Conservation (phyloP, 805 yeast genomes). For the Maudiozyma pseudohumilis region DNA sequence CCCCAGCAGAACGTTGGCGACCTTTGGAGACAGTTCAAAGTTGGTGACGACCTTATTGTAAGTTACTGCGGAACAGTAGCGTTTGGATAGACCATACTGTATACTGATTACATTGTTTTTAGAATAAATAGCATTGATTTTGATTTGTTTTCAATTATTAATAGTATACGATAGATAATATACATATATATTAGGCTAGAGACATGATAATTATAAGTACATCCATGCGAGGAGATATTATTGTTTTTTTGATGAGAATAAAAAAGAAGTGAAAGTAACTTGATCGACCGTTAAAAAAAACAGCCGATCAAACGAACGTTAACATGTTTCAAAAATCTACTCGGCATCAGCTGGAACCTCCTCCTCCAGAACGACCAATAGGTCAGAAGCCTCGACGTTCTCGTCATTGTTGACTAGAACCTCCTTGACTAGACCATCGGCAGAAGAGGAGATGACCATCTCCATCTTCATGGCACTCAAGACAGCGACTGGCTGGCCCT, state of each 20-base stretch:
- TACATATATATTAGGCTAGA: no score
- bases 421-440: constrained; percentile 72
- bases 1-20: constrained; percentile 28
- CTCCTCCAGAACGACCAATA: constrained; percentile 51
- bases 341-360: constrained; percentile 15
- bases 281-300: no score
- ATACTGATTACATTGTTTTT: no score
- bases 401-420: constrained; percentile 81
- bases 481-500: constrained; percentile 92
- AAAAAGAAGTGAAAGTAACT: no score
- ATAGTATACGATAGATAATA: no score
- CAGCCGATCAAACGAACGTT: no score
- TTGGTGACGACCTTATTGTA: constrained; percentile 25
- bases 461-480: constrained; percentile 99
- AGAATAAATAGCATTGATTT: no score
- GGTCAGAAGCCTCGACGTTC: constrained; percentile 88
- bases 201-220: no score
- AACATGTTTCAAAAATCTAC: no score
- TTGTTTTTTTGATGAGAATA: no score
- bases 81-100: constrained; percentile 22
- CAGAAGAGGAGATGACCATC: constrained; percentile 93
- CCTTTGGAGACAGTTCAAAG: constrained; percentile 25
- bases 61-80: constrained; percentile 30
- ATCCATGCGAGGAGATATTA: no score
- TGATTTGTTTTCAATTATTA: no score